A percentile compares a stretch with the other conserved stretches of the same genome.
phyloP scores from a whole-genome alignment of 2,329 filamentous ascomycete species.

The Pseudofabraea citricarpa region DNA sequence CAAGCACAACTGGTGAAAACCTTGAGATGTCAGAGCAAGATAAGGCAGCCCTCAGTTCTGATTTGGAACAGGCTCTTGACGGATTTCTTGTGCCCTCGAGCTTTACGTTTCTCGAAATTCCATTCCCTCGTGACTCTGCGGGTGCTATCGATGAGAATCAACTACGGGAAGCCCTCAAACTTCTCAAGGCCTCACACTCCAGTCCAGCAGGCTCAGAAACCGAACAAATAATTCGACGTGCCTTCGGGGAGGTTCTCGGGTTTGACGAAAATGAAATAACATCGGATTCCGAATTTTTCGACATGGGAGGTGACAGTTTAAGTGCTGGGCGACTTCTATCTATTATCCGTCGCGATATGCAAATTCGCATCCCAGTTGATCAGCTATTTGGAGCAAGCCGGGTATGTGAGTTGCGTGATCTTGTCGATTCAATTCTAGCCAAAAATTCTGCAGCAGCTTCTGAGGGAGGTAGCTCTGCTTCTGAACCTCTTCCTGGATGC shows the following conservation, averaged over 20 bases:
- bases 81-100: conserved; percentile 8
- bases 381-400: conserved; percentile 45
- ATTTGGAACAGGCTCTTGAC: conserved; percentile 4
- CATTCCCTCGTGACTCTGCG: conserved; percentile 6
- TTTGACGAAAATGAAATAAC: conserved; percentile 34
- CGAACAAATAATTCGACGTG: conserved; percentile 35
- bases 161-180: neutral
- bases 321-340: conserved; percentile 48
- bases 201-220: conserved; percentile 4
- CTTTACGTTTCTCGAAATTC: conserved; percentile 4
- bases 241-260: conserved; percentile 41
- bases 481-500: conserved; percentile 37
- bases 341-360: conserved; percentile 43
- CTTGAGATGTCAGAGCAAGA: neutral
- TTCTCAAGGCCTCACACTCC: neutral
- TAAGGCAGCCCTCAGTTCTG: neutral
- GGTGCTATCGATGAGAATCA: neutral
- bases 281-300: conserved; percentile 43
- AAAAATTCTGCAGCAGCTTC: conserved; percentile 23
- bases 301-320: conserved; percentile 49
- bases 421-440: conserved; percentile 4
- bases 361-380: conserved; percentile 43
- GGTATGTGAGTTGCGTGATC: conserved; percentile 24
- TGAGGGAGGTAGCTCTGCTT: conserved; percentile 40
- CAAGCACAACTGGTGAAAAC: neutral